phyloP scores from a whole-genome alignment of 441 rosid species.

The Populus tomentosa region DNA sequence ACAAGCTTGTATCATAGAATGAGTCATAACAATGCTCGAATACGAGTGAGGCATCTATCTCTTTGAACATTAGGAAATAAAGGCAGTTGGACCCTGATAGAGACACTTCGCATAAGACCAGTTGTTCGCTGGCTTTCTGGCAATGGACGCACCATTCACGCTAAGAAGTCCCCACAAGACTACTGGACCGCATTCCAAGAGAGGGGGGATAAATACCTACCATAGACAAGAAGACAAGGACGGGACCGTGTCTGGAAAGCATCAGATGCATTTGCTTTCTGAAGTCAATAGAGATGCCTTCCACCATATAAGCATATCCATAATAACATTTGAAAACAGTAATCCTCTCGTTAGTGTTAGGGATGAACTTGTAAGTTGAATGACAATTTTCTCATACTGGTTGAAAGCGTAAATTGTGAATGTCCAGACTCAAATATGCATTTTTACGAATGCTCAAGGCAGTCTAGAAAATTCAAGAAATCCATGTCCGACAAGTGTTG shows the following conservation, averaged over 20 bases:
- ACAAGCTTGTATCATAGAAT: neutral
- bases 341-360: neutral
- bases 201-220: neutral
- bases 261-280: neutral
- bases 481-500: neutral
- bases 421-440: neutral
- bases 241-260: neutral
- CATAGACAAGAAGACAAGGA: neutral
- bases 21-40: neutral
- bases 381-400: neutral
- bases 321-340: neutral
- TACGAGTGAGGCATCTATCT: neutral
- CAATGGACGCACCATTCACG: neutral
- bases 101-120: neutral
- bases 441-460: neutral
- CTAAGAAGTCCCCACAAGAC: neutral
- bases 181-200: neutral
- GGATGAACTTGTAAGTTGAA: neutral
- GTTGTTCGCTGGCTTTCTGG: neutral
- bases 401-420: neutral
- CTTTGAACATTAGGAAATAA: neutral
- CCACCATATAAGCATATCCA: neutral
- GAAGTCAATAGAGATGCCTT: neutral
- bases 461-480: neutral
- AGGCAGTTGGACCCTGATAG: neutral